These are phyloP conservation scores for Yamadazyma friedrichii DNA, from an alignment of 1,139 yeast genomes.

Conservation along the genomic window DNA sequence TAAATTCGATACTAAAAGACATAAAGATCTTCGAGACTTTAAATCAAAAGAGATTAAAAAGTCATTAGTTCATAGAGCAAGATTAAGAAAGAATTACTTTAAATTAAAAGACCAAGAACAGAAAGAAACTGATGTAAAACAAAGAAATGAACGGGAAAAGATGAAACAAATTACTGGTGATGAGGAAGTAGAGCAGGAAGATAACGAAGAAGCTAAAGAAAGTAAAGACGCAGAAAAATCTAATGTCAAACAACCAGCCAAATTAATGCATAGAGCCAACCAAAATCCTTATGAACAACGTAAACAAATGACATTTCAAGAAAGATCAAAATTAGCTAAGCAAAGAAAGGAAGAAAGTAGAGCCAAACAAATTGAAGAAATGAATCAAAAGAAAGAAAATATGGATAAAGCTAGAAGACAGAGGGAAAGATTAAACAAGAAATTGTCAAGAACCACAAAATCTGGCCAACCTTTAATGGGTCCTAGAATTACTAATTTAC, in stretches of 20 bases:
- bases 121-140: slow-evolving; percentile 37
- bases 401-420: slow-evolving; percentile 24
- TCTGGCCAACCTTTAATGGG: slow-evolving; percentile 91
- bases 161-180: slow-evolving; percentile 8
- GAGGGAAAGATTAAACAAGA: slow-evolving; percentile 47
- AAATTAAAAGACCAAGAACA: slow-evolving; percentile 70
- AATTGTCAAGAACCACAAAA: slow-evolving; percentile 58
- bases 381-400: slow-evolving; percentile 22
- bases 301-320: slow-evolving; percentile 34
- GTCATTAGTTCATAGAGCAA: slow-evolving; percentile 78
- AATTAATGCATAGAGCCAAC: slow-evolving; percentile 8
- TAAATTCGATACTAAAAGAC: slow-evolving; percentile 18
- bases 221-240: slow-evolving; percentile 7
- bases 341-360: slow-evolving; percentile 42
- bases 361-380: slow-evolving; percentile 26
- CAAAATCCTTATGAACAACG: slow-evolving; percentile 6
- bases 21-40: slow-evolving; percentile 40
- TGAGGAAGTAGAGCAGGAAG: slow-evolving; percentile 5
- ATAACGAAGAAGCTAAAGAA: slow-evolving; percentile 2
- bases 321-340: slow-evolving; percentile 46
- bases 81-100: slow-evolving; percentile 78
- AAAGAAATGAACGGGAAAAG: slow-evolving; percentile 4
- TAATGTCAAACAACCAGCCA: slow-evolving; percentile 14
- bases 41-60: slow-evolving; percentile 64
- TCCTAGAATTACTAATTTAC: slow-evolving; percentile 74